Base-by-base conservation (phyloP, 371 early-diverging fungal species). In the Actinomortierella wolfii region DNA sequence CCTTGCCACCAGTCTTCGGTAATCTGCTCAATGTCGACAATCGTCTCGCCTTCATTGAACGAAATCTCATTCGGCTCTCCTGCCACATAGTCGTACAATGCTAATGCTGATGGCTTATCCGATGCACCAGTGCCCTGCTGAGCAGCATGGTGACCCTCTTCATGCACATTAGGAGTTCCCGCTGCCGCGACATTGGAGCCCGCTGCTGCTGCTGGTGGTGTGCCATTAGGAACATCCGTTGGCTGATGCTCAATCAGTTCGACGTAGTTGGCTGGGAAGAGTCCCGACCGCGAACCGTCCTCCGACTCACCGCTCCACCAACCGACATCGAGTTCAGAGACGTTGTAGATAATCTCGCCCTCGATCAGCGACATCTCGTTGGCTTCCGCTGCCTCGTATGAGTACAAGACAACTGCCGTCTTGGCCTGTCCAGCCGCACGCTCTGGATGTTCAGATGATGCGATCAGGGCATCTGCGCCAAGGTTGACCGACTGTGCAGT, bases 1-100 rank as follows among this genome's bases (percentile, higher is more conserved):
- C 92, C 94, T 68, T 84, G 86, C 97, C 97, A 97, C 97, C 97
- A 97, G 49, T 94, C 97, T 1, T 93, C 93, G 28, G 89, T 88
- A 2, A 91, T 86, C 69, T 90, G 89, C 47, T 89, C 90, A 54
- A 97, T 91, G 46, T 92, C 77, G 4, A 81, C 80, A 61, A 97
- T 92, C 8, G 67, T 47, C 21, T 95, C 91, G 21, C 89, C 92
- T 39, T 91, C 92, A 0, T 26, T 52, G 74, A 97, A 94, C 4
- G 89, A 81, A 25, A 97, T 79, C 76, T 97, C 97, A 65, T 94
- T 94, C 8, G 89, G 91, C 62, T 96, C 97, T 6, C 85, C 85
- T 2, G 96, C 94, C 9, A 81, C 85, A 71, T 94, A 97, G 61
- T 95, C 94, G 64, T 93, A 97, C 48, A 92, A 60, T 0, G 90